Evolutionary conservation across 2,329 filamentous ascomycete genomes (phyloP), one percentile per base, ranked within the genome.

Genomic region (Nemania sp.): DNA sequence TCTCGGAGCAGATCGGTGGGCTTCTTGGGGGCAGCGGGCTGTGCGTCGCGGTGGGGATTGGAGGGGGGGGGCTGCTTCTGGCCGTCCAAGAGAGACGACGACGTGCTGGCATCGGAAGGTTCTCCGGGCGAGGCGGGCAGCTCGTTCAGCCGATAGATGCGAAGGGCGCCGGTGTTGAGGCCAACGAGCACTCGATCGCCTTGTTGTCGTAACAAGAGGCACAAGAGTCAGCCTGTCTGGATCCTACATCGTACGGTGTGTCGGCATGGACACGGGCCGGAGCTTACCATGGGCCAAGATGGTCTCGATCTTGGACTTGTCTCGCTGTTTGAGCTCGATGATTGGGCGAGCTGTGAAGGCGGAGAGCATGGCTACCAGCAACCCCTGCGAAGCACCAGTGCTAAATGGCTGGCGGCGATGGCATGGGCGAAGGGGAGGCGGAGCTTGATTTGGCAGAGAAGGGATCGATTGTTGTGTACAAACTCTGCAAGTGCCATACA

Each of bases 301-400:
- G 51, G 91, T 95, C 79, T 99, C 95, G 78, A 99, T 97, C 82
- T 90, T 95, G 67, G 91, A 96, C 82, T 96, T 97, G 86, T 98
- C 94, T 77, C 91, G 89, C 77, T 88, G 88, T 80, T 90, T 93
- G 72, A 99, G 90, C 90, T 99, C 95, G 83, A 98, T 90, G 76
- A 99, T 94, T 66, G 93, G 91, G 73, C 91, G 90, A 80, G 95
- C 93, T 70, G 90, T 96, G 80, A 99, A 99, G 74, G 95, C 95
- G 78, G 94, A 96, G 78, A 99, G 89, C 95, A 97, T 97, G 77
- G 81, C 82, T 50, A 35, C 54, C 54, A 50, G 37, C 62, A 54
- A 29, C 57, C 60, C 57, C 51, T 37, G 52, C 47, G 40, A 57
- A 57, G 42, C 47, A 45, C 51, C 55, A 34, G 51, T 57, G 18